Base-by-base conservation (phyloP, 2,329 filamentous ascomycete species). In the Xylariaceae sp. region DNA sequence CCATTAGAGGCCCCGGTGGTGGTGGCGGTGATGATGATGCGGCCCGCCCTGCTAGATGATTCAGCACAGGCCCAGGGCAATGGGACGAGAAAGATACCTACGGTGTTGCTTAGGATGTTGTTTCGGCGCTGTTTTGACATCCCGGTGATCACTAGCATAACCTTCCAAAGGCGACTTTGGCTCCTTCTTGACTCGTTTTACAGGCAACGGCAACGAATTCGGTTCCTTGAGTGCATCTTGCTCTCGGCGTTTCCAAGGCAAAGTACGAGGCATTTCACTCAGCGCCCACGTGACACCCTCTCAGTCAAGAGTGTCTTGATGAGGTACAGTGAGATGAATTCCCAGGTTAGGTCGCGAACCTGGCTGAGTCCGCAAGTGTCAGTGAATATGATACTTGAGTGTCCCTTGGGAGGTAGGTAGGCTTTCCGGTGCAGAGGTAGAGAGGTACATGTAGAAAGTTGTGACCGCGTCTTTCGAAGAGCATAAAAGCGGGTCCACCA, bases 11-110 rank as follows among this genome's bases (percentile, higher is more conserved):
- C 19, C 74, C 70, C 15, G 33, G 15, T 36, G 22, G 4, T 1
- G 75, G 75, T 1, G 76, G 75, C 5, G 78, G 77, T 3, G 79
- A 81, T 9, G 75, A 76, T 0, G 78, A 80, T 14, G 71, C 68
- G 31, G 70, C 73, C 19, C 71, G 62, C 47, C 57, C 64, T 63
- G 33, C n/a, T 17, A 10, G 36, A 40, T 27, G 22, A 27, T 4
- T 50, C 42, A 55, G 49, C 36, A n/a, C 14, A n/a, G 31, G 22
- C 12, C 11, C 18, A 18, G 12, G 17, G 18, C 39, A 31, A 41
- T 19, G 12, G n/a, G n/a, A 27, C 5, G 6, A 4, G 17, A 17
- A 36, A 36, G 12, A 12, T 36, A n/a, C 51, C 4, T 48, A 53
- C 52, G 38, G 45, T 53, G 38, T 50, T 36, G 48, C 43, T 49